Evolutionary conservation across 169 alveolate species (phyloP), one percentile per base, ranked within the genome.

Genomic region (Besnoitia besnoiti): DNA sequence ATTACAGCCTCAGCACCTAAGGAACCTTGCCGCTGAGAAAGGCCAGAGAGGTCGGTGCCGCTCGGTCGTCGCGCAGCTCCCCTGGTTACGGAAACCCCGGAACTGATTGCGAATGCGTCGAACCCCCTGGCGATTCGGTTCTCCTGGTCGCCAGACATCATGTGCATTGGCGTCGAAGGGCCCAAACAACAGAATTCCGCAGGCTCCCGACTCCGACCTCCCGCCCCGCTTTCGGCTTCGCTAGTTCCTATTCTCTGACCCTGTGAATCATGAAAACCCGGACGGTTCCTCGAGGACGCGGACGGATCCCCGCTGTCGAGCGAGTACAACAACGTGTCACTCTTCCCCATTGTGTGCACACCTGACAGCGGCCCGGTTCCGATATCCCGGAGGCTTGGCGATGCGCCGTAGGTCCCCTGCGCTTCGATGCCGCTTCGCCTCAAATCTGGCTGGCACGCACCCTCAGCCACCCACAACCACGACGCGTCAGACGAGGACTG

Each of bases 391-490:
- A 55, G 24, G 24, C 67, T n/a, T 19, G 24, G 24, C 67, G 67
- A 55, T 5, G 67, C 24, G 3, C 27, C 67, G 27, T 55, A 55
- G 1, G 67, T 16, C 67, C 67, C 82, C 8, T n/a, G 82, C 39
- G n/a, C n/a, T 0, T 37, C 82, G 39, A 37, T 30, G 44, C 82
- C 82, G 82, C 82, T 73, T 37, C 47, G 14, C 44, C 47, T 73
- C 21, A 8, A 39, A 35, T n/a, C 82, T n/a, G 46, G n/a, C 21
- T 35, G 46, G 46, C 82, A 10, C 10, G 82, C 1, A 37, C n/a
- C n/a, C 14, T 37, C 39, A 73, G 82, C 46, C 44, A 73, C 46
- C 82, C 82, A 73, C 24, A 73, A n/a, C 82, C 82, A 73, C 44
- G 82, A 10, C n/a, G 82, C 8, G 82, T 73, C 82, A 73, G 44